phyloP scores from a whole-genome alignment of 805 yeast species.

The Saturnispora zaruensis region DNA sequence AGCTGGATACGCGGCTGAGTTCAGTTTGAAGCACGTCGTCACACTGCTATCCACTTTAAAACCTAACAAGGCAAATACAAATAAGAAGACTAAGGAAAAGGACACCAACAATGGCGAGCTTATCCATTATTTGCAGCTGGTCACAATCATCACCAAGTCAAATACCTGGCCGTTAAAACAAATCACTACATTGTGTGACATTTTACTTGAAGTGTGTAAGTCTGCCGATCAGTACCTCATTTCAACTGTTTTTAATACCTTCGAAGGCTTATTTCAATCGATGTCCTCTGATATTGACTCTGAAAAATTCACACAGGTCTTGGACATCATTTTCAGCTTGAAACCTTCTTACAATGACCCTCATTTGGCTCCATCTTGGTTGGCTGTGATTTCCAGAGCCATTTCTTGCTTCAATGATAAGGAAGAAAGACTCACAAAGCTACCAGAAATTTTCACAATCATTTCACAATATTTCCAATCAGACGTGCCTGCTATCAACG shows the following conservation, averaged over 20 bases:
- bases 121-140: slow-evolving; percentile 71
- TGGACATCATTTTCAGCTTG: slow-evolving; percentile 66
- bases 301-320: slow-evolving; percentile 53
- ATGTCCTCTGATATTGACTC: slow-evolving; percentile 45
- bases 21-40: slow-evolving; percentile 49
- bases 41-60: slow-evolving; percentile 34
- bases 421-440: slow-evolving; percentile 41
- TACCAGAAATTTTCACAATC: slow-evolving; percentile 48
- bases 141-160: slow-evolving; percentile 60
- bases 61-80: slow-evolving; percentile 10
- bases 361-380: slow-evolving; percentile 89
- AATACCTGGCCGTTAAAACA: slow-evolving; percentile 75
- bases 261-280: slow-evolving; percentile 68
- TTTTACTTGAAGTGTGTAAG: slow-evolving; percentile 64
- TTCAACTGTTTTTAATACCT: slow-evolving; percentile 74
- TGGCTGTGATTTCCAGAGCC: slow-evolving; percentile 87
- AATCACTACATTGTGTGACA: slow-evolving; percentile 67
- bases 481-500: slow-evolving; percentile 52
- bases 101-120: slow-evolving; percentile 46
- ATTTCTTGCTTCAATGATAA: slow-evolving; percentile 43
- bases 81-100: slow-evolving; percentile 34
- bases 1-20: slow-evolving; percentile 57
- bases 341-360: slow-evolving; percentile 77
- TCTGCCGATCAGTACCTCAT: slow-evolving; percentile 80
- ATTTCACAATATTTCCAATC: slow-evolving; percentile 62